These are phyloP conservation scores for Cordyceps javanica DNA, from an alignment of 2,329 filamentous ascomycete genomes.

Conservation along the genomic window DNA sequence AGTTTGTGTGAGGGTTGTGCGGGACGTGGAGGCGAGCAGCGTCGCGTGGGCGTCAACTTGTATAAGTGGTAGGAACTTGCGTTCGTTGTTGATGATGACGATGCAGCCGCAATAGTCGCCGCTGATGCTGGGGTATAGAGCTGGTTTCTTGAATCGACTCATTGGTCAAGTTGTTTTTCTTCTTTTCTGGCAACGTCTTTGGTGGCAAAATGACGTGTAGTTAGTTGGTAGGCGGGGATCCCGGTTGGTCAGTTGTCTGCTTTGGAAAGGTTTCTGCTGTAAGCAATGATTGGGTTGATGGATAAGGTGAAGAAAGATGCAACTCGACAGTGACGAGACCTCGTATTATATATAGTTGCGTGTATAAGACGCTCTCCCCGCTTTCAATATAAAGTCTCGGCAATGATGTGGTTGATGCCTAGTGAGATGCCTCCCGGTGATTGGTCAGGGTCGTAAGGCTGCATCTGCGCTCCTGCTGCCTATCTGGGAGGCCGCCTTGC, in stretches of 20 bases:
- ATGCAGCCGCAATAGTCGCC: conserved; percentile 29
- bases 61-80: conserved; percentile 52
- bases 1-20: conserved; percentile 45
- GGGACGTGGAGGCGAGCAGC: conserved; percentile 49
- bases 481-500: conserved; percentile 8
- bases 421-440: background rate
- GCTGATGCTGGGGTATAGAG: background rate
- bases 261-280: background rate
- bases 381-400: background rate
- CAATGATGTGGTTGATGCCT: conserved; percentile 2
- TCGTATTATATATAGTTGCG: background rate
- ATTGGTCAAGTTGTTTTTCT: background rate
- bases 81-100: conserved; percentile 18
- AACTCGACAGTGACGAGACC: background rate
- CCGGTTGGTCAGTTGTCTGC: background rate
- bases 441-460: background rate
- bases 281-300: background rate
- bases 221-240: background rate
- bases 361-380: background rate
- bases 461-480: background rate
- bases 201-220: background rate
- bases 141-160: background rate
- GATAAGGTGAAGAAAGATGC: background rate
- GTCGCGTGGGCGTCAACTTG: conserved; percentile 52
- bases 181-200: background rate